Conservation (phyloP, 2,329 filamentous ascomycete species). For the Lasiodiplodia sp. region DNA sequence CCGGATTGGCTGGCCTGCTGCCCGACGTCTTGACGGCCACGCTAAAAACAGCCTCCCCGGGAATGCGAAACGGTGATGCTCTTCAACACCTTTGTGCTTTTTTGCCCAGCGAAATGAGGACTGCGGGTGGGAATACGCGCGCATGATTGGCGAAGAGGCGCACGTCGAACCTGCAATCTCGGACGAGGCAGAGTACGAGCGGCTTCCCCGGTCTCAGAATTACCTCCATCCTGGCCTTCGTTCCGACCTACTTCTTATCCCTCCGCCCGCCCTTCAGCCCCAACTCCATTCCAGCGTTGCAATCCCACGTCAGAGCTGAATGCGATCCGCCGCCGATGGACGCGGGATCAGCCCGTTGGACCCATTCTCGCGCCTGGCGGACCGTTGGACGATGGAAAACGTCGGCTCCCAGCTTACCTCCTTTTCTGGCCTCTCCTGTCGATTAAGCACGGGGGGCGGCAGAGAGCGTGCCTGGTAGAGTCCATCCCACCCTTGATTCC, state of each 20-base stretch:
- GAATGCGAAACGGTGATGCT: slow-evolving; percentile 14
- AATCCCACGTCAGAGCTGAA: slow-evolving; percentile 27
- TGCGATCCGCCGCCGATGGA: slow-evolving; percentile 22
- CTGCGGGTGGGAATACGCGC: neutral
- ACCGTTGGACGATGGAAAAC: slow-evolving; percentile 19
- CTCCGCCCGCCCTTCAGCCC: slow-evolving; percentile 10
- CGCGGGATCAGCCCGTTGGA: slow-evolving; percentile 26
- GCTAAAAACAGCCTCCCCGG: slow-evolving; percentile 6
- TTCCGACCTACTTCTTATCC: slow-evolving; percentile 10
- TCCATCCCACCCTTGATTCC: slow-evolving; percentile 25
- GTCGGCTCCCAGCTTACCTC: neutral
- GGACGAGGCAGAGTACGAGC: slow-evolving; percentile 24
- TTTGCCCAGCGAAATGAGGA: slow-evolving; percentile 9
- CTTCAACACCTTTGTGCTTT: slow-evolving; percentile 11
- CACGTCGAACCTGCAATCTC: slow-evolving; percentile 15
- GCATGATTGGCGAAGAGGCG: slow-evolving; percentile 24
- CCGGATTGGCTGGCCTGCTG: slow-evolving; percentile 1
- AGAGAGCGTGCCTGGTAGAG: slow-evolving; percentile 4
- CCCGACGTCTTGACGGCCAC: neutral
- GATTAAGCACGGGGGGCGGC: neutral
- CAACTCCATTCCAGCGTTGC: slow-evolving; percentile 25
- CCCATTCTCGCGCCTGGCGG: slow-evolving; percentile 24
- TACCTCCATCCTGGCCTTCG: slow-evolving; percentile 6
- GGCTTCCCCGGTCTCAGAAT: slow-evolving; percentile 20
- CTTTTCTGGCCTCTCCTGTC: slow-evolving; percentile 12